These are phyloP conservation scores for Podospora tetraspora DNA, from an alignment of 495 filamentous ascomycete genomes.

Conservation along the genomic window DNA sequence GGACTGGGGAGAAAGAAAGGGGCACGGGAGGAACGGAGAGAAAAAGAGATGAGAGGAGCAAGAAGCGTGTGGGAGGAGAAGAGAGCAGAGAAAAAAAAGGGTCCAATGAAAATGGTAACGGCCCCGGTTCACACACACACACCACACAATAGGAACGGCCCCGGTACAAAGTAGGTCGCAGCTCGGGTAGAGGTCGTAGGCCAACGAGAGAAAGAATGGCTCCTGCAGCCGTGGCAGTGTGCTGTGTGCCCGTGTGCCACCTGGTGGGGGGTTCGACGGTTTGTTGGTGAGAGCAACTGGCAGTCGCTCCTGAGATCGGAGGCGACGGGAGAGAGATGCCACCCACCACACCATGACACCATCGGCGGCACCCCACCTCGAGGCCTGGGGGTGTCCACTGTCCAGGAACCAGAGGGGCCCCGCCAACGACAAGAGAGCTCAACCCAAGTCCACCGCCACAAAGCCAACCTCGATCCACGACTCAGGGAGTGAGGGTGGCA, in stretches of 20 bases:
- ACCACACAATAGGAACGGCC: not conserved
- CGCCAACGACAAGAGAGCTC: not conserved
- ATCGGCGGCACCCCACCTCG: slow-evolving; percentile 1
- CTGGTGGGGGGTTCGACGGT: not conserved
- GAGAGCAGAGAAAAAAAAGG: slow-evolving; percentile 7
- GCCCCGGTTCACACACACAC: not conserved
- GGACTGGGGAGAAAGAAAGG: not conserved
- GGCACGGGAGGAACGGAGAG: not conserved
- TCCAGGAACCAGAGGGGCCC: not conserved
- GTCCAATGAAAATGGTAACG: not conserved
- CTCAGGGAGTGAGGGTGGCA: not conserved
- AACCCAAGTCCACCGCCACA: not conserved
- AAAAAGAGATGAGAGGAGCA: not conserved
- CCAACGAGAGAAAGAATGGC: not conserved
- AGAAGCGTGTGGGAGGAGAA: slow-evolving; percentile 3
- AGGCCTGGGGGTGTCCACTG: not conserved
- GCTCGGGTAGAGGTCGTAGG: not conserved
- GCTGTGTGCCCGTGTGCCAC: not conserved
- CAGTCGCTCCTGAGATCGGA: slow-evolving; percentile 5
- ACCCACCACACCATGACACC: not conserved
- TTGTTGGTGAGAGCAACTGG: not conserved
- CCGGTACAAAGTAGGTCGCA: not conserved
- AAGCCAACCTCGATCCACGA: not conserved
- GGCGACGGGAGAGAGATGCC: not conserved
- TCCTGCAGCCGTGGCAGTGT: not conserved